Evolutionary conservation across 2,329 filamentous ascomycete genomes (phyloP).

Genomic region (Thielaviopsis cerberus): DNA sequence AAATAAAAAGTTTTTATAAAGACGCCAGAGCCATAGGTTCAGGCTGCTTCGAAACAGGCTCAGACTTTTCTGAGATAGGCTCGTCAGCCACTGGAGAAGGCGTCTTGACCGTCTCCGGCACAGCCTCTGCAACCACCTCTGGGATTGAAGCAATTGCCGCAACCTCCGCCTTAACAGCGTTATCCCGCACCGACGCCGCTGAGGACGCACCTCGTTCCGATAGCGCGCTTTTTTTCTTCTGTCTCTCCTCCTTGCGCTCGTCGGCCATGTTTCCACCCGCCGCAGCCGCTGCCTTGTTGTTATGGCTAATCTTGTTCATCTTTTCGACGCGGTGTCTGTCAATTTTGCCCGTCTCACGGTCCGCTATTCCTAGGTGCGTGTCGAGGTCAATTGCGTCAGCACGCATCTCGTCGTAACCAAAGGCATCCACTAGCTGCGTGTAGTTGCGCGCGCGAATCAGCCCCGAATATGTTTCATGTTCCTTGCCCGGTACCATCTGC

Average conservation of each 20-base stretch:
- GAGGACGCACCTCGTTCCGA: constrained; percentile 19
- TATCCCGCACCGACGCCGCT: not conserved
- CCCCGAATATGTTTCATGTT: constrained; percentile 34
- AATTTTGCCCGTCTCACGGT: constrained; percentile 8
- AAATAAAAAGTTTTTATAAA: not conserved
- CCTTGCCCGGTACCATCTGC: constrained; percentile 71
- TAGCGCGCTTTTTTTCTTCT: constrained; percentile 20
- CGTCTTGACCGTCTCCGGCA: not conserved
- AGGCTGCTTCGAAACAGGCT: not conserved
- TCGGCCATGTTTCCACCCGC: constrained; percentile 29
- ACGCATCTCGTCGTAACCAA: constrained; percentile 46
- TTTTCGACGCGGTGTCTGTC: constrained; percentile 10
- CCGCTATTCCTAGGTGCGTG: constrained; percentile 28
- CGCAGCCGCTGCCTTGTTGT: constrained; percentile 26
- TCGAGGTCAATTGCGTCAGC: constrained; percentile 50
- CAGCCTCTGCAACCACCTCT: not conserved
- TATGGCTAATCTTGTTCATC: constrained; percentile 8
- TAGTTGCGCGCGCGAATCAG: constrained; percentile 55
- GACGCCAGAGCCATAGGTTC: not conserved
- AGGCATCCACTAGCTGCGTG: constrained; percentile 41
- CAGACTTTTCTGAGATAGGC: not conserved
- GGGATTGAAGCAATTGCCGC: constrained; percentile 8
- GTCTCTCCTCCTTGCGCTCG: constrained; percentile 18
- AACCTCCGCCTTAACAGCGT: constrained; percentile 5
- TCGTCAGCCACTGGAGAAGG: not conserved